Percentiles rank a stretch among this genome's conserved stretches.
Conservation (phyloP, 192 early-diverging fungal genomes). For the Podila horticola region DNA sequence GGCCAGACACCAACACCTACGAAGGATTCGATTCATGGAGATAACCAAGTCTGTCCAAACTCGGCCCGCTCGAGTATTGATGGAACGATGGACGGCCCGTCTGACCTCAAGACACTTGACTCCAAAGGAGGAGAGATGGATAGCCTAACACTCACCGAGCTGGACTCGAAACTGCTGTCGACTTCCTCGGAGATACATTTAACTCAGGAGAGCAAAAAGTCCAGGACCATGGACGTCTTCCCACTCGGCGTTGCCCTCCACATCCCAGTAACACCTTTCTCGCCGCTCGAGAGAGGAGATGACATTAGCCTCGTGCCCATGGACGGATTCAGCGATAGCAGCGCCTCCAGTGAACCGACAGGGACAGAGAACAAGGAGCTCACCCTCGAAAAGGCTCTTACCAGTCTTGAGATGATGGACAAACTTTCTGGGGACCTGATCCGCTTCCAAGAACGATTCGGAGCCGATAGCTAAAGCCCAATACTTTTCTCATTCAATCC, state of each 20-base stretch:
- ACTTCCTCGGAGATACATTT: background rate
- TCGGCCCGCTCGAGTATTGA: slow-evolving; percentile 1
- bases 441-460: slow-evolving; percentile 59
- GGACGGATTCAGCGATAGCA: too few relatives aligned
- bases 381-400: background rate
- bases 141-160: background rate
- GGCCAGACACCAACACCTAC: background rate
- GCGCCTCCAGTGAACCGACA: too few relatives aligned
- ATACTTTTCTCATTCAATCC: background rate
- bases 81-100: background rate
- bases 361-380: background rate
- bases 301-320: too few relatives aligned
- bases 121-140: background rate
- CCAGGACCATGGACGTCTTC: background rate
- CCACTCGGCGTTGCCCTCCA: background rate
- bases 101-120: background rate
- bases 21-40: background rate
- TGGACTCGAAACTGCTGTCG: slow-evolving; percentile 3
- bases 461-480: background rate
- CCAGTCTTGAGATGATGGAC: slow-evolving; percentile 57
- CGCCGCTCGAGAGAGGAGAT: background rate
- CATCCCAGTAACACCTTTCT: background rate
- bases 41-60: slow-evolving; percentile 1
- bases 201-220: background rate
- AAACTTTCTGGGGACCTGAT: slow-evolving; percentile 54